Evolutionary conservation across 1,284 basidiomycete genomes (phyloP), one percentile per base, ranked within the genome.

Genomic region (Moesziomyces parantarcticus): DNA sequence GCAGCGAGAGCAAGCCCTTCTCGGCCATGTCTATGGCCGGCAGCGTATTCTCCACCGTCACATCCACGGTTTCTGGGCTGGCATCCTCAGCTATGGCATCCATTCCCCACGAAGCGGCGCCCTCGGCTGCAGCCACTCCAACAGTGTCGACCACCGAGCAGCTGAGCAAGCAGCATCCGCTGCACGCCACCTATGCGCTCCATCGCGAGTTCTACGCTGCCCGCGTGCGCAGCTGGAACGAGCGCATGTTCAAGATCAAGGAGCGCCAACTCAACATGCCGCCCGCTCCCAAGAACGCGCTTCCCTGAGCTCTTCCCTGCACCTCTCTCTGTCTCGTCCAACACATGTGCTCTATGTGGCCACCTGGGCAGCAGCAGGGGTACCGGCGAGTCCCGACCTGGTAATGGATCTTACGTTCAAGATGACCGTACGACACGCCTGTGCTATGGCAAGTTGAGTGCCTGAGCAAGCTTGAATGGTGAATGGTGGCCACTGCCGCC

Each of bases 171-270:
- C 58, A 54, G 21, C 58, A 56, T 52, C 67, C 62, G 14, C 44
- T 63, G 14, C 76, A 75, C 40, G 60, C 64, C 14, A 68, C 60
- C n/a, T 81, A 75, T 43, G 59, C 76, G 2, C 52, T 79, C 14
- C 76, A 79, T 49, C 62, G 75, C 40, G 78, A 78, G 29, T 81
- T 78, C 41, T 81, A 64, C 41, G 68, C 64, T 2, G 64, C 74
- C 23, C 62, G 79, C 22, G 46, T 70, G 7, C 60, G 78, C 3
- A 56, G 65, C 8, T 70, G 63, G 56, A 76, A 78, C 46, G 60
- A 62, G 34, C 63, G 60, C 41, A 70, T 63, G 56, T 53, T 68
- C 39, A 63, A 62, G 41, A 70, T 65, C 40, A 65, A 68, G 45
- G 76, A 67, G 22, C 52, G 39, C 21, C 64, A 77, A 34, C 58